Base-by-base conservation (phyloP, 345 rosid genomes). In the Alliaria petiolata region DNA sequence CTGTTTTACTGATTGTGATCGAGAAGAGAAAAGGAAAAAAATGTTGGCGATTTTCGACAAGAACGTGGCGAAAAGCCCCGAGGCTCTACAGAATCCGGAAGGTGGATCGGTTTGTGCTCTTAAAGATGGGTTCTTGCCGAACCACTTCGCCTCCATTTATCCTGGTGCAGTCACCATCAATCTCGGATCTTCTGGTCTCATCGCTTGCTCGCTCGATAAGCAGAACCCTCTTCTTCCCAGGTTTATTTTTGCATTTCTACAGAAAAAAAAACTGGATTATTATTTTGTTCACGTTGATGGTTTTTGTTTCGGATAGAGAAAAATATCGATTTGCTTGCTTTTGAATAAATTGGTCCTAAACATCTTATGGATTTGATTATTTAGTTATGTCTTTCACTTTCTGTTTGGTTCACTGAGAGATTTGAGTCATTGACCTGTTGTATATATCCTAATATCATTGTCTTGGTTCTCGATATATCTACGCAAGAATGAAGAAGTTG, bases 31-130 rank as follows among this genome's bases (percentile, higher is more conserved):
- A 45, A 63, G 2, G n/a, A n/a, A 5, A 56, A 72, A 79, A 78
- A 95, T 92, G 99, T 34, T 95, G 72, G 99, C 98, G 14, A 86
- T 95, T 17, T 92, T 95, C 62, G 92, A 95, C 56, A 91, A 87
- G 51, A 79, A 93, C 53, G 96, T 89, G 76, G 98, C 89, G 0
- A 89, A 88, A 78, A 79, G 85, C 68, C 99, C 98, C 0, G 92
- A 85, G 45, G 97, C 85, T 19, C 82, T 95, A 4, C 84, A 74
- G 80, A 86, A 78, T 73, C 93, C 85, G 0, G 81, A 83, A 19
- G 53, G 88, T 6, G 86, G 69, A 46, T 52, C 89, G 0, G 78
- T 69, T 7, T 73, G 78, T 33, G 90, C 97, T 13, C 83, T 89
- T 59, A 86, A 88, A 81, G 85, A 89, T 75, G 89, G 83, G 8